phyloP scores from a whole-genome alignment of 768 basidiomycete species.

The Lentinula sp. region DNA sequence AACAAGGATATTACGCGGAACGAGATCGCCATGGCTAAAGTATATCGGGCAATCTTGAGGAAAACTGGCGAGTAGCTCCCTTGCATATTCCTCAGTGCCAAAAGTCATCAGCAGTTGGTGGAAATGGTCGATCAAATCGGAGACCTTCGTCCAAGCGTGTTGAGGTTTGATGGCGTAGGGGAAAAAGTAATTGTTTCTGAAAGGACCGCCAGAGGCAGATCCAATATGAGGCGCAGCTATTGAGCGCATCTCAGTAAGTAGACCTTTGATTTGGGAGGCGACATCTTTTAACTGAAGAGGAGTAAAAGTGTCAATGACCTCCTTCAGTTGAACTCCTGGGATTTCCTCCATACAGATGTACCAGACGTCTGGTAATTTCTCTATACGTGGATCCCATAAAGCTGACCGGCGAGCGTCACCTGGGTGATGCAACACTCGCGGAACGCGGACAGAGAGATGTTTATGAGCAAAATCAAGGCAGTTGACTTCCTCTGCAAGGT shows the following conservation, averaged over 20 bases:
- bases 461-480: slow-evolving; percentile 5
- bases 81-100: slow-evolving; percentile 13
- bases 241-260: slow-evolving; percentile 14
- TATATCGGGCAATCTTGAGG: background rate
- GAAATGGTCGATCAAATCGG: slow-evolving; percentile 16
- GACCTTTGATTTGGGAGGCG: slow-evolving; percentile 14
- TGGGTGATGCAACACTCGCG: slow-evolving; percentile 20
- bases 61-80: slow-evolving; percentile 6
- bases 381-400: background rate
- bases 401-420: background rate
- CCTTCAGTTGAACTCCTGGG: slow-evolving; percentile 18
- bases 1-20: slow-evolving; percentile 9
- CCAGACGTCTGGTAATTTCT: slow-evolving; percentile 12
- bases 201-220: slow-evolving; percentile 16
- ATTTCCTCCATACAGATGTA: slow-evolving; percentile 22
- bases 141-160: slow-evolving; percentile 12
- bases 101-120: slow-evolving; percentile 14
- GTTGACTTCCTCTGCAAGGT: slow-evolving; percentile 8
- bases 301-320: slow-evolving; percentile 17
- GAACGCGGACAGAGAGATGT: slow-evolving; percentile 6
- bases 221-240: slow-evolving; percentile 11
- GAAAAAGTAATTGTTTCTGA: slow-evolving; percentile 14
- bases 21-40: slow-evolving; percentile 8
- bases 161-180: slow-evolving; percentile 1
- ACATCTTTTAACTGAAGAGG: slow-evolving; percentile 15